phyloP scores from a whole-genome alignment of 768 basidiomycete genomes.

The Lentinula aciculospora region DNA sequence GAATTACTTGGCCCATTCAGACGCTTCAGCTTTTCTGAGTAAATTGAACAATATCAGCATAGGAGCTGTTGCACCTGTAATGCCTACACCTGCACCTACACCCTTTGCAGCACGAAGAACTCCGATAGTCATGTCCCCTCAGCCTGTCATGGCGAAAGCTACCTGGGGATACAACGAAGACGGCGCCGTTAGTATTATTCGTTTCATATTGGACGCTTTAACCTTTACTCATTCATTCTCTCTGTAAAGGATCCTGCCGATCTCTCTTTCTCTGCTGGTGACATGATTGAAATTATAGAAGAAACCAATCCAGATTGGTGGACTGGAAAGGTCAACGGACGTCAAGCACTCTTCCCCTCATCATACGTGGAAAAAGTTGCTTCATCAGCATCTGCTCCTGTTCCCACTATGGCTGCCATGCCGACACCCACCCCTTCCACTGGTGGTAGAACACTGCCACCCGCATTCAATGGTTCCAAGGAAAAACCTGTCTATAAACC shows the following conservation, averaged over 20 bases:
- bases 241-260: conserved; percentile 61
- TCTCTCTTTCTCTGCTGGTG: conserved; percentile 66
- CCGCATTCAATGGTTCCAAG: conserved; percentile 7
- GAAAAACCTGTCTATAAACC: conserved; percentile 11
- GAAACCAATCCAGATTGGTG: conserved; percentile 86
- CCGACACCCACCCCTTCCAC: conserved; percentile 15
- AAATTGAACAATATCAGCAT: conserved; percentile 29
- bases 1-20: conserved; percentile 37
- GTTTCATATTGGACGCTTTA: not conserved
- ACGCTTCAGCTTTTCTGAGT: conserved; percentile 39
- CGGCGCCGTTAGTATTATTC: conserved; percentile 31
- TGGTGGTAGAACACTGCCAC: conserved; percentile 6
- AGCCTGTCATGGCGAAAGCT: conserved; percentile 41
- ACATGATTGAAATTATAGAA: conserved; percentile 65
- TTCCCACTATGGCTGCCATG: conserved; percentile 14
- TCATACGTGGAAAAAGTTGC: conserved; percentile 59
- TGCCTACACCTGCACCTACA: conserved; percentile 2
- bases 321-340: conserved; percentile 61
- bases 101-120: conserved; percentile 3
- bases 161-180: conserved; percentile 64
- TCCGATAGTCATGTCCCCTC: conserved; percentile 17
- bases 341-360: conserved; percentile 70
- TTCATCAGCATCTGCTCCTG: conserved; percentile 12
- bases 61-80: not conserved
- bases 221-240: not conserved